Base-by-base conservation (phyloP, 768 basidiomycete genomes). In the Boletus vermiculosoides region DNA sequence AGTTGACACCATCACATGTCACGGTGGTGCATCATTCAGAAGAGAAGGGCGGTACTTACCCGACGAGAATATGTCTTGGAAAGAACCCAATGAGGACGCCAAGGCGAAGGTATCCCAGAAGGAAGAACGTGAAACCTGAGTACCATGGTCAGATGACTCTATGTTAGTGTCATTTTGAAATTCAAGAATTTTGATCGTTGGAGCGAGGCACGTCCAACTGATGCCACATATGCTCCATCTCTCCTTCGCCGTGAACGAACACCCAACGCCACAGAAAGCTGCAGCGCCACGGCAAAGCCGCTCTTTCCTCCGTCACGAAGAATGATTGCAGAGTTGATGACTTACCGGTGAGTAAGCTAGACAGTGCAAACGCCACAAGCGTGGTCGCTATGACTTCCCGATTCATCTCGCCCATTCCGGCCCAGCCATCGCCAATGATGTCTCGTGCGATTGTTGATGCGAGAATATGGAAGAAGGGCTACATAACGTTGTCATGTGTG, bases 401-500 rank as follows among this genome's bases (percentile, higher is more conserved):
- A 2, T 85, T 84, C 40, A 88, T 74, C 25, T 83, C 82, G 58
- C 88, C 84, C 10, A 89, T 51, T 4, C 20, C 53, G 3, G 56
- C 54, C 67, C 67, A 70, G 31, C 63, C 57, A 33, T 68, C 61
- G 12, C 67, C 67, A 16, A 63, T 62, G 22, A 94, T 83, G 16
- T 88, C 78, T 3, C 72, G 64, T 3, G 88, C 84, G 45, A 98
- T 95, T 33, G 80, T 81, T 34, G 80, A 84, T 6, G 92, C 91
- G 44, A 98, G 79, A 57, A 97, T 90, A 70, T 98, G 96, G 67
- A 95, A 97, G 74, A 99, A 98, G 2, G 96, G 95, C 90, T 93
- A 61, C 20, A 52, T 34, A 22, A 23, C 10, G 46, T 44, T 20
- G 44, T 3, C 34, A 3, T 10, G 0, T 2, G 23, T 46, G 11